Conservation (phyloP, 257 asterid genomes). For the Penstemon newberryi region DNA sequence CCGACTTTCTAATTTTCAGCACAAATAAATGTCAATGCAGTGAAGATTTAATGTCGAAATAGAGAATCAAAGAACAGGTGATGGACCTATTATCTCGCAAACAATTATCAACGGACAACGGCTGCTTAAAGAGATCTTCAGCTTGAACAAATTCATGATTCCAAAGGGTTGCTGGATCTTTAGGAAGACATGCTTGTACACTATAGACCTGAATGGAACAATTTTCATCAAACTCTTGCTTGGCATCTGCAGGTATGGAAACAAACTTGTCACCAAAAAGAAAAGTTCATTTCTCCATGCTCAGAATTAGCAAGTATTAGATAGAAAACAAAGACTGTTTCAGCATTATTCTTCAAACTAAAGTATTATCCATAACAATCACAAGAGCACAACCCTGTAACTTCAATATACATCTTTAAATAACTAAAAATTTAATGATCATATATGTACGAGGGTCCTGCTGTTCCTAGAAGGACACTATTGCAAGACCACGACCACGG, state of each 20-base stretch:
- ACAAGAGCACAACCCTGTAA: constrained; percentile 24
- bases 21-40: not conserved
- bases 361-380: constrained; percentile 11
- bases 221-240: constrained; percentile 63
- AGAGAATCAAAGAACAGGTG: constrained; percentile 23
- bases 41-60: not conserved
- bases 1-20: too few species aligned
- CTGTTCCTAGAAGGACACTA: not conserved
- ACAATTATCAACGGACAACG: constrained; percentile 62
- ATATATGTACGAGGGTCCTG: not conserved
- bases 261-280: constrained; percentile 8
- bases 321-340: not conserved
- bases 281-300: not conserved
- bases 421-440: too few species aligned
- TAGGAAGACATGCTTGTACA: constrained; percentile 85
- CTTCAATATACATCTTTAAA: not conserved
- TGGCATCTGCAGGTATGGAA: constrained; percentile 57
- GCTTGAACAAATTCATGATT: constrained; percentile 90
- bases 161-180: constrained; percentile 94
- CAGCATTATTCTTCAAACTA: constrained; percentile 17
- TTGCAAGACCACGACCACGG: not conserved
- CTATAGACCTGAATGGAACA: constrained; percentile 86
- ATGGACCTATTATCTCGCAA: constrained; percentile 76
- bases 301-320: not conserved
- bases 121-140: constrained; percentile 74